phyloP scores from a whole-genome alignment of 2,329 filamentous ascomycete species.

The Aspergillus glaucus region DNA sequence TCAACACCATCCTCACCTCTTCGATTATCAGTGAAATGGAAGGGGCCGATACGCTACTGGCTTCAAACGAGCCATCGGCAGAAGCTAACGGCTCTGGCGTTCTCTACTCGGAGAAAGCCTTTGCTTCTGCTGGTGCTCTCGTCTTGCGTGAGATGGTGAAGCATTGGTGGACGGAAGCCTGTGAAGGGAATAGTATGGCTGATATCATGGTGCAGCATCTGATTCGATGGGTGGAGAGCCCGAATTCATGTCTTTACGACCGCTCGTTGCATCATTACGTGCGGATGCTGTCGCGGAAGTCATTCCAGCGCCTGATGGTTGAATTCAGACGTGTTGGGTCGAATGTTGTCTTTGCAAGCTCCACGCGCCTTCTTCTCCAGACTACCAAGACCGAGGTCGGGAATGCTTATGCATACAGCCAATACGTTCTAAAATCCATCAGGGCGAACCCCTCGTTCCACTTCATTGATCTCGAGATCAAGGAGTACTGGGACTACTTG shows the following conservation, averaged over 20 bases:
- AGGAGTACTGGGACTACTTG: conserved; percentile 98
- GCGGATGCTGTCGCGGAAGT: conserved; percentile 96
- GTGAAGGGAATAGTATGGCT: conserved; percentile 84
- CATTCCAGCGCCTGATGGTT: conserved; percentile 91
- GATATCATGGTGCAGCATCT: conserved; percentile 97
- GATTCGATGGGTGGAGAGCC: conserved; percentile 93
- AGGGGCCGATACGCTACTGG: conserved; percentile 79
- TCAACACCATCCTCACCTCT: conserved; percentile 95
- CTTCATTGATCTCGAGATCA: conserved; percentile 94
- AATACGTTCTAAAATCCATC: conserved; percentile 97
- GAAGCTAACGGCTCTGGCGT: conserved; percentile 59
- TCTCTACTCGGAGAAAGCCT: conserved; percentile 80
- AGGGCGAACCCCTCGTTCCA: conserved; percentile 92
- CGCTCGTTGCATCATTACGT: conserved; percentile 93
- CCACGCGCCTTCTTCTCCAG: conserved; percentile 83
- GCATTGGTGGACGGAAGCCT: conserved; percentile 94
- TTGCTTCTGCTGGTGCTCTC: conserved; percentile 82
- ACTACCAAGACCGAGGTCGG: conserved; percentile 95
- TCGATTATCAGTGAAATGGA: conserved; percentile 96
- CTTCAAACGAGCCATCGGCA: conserved; percentile 61
- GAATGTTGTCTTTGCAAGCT: conserved; percentile 88
- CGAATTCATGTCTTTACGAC: conserved; percentile 92
- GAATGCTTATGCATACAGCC: conserved; percentile 92
- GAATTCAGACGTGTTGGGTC: conserved; percentile 94
- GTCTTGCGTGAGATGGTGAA: conserved; percentile 98